phyloP scores from a whole-genome alignment of 2,329 filamentous ascomycete genomes.

The Colletotrichum sp. region DNA sequence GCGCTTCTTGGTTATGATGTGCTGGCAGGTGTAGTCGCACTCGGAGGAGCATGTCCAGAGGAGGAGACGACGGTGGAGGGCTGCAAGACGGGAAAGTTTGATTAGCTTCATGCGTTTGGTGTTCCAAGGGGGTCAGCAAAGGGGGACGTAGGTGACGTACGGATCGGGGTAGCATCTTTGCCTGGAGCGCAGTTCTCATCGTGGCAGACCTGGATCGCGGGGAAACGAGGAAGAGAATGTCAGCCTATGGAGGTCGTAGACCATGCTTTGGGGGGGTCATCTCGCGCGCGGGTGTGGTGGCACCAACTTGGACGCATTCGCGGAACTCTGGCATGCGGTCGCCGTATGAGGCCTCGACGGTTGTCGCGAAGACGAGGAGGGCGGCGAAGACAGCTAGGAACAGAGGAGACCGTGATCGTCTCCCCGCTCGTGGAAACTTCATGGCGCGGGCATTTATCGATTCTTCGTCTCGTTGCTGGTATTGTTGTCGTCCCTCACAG shows the following conservation, averaged over 20 bases:
- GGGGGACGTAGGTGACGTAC: conserved; percentile 55
- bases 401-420: conserved; percentile 17
- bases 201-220: conserved; percentile 70
- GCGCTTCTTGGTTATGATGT: conserved; percentile 81
- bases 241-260: neutral
- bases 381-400: conserved; percentile 36
- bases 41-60: conserved; percentile 92
- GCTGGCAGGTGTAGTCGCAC: conserved; percentile 98
- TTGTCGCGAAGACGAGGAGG: conserved; percentile 42
- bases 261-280: neutral
- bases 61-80: conserved; percentile 83
- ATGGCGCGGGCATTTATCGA: conserved; percentile 19
- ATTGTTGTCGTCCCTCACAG: neutral
- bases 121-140: neutral
- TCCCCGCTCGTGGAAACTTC: conserved; percentile 18
- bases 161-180: conserved; percentile 65
- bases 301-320: conserved; percentile 79
- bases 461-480: neutral
- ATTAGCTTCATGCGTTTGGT: conserved; percentile 8
- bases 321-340: conserved; percentile 88
- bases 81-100: conserved; percentile 46
- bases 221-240: neutral
- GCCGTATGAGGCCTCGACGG: conserved; percentile 75
- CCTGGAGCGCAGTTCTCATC: conserved; percentile 77
- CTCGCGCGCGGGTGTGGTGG: neutral